Evolutionary conservation across 2,329 filamentous ascomycete genomes (phyloP).

Genomic region (Colletotrichum phormii): DNA sequence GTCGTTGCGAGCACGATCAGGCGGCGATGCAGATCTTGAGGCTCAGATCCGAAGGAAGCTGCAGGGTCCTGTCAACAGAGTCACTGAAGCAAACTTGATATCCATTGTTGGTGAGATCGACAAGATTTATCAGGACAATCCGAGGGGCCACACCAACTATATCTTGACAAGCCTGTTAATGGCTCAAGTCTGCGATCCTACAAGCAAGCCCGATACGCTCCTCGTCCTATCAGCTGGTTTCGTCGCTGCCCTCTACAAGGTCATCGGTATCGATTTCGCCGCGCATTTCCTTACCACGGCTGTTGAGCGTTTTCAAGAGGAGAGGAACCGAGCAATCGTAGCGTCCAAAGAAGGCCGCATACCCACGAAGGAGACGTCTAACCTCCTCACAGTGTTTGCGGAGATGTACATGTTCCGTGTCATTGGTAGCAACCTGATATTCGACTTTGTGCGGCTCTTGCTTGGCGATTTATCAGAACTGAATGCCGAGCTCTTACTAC

Average conservation of each 20-base stretch:
- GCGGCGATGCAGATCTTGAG: conserved; percentile 74
- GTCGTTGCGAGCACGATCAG: conserved; percentile 75
- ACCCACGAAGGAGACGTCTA: conserved; percentile 72
- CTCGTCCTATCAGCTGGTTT: conserved; percentile 93
- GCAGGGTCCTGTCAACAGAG: conserved; percentile 90
- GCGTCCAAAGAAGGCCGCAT: conserved; percentile 45
- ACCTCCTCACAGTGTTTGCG: conserved; percentile 84
- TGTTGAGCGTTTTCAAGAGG: conserved; percentile 78
- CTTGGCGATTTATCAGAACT: conserved; percentile 81
- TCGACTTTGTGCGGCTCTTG: conserved; percentile 88
- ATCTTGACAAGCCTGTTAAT: conserved; percentile 82
- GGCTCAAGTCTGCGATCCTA: conserved; percentile 82
- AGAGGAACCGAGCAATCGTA: conserved; percentile 63
- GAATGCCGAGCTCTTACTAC: conserved; percentile 89
- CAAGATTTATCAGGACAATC: conserved; percentile 83
- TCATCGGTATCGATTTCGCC: conserved; percentile 89
- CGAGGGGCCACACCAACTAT: conserved; percentile 89
- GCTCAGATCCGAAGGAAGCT: conserved; percentile 80
- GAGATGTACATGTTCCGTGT: conserved; percentile 95
- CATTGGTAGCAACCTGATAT: conserved; percentile 83
- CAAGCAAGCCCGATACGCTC: conserved; percentile 86
- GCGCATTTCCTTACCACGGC: conserved; percentile 85
- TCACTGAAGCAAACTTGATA: conserved; percentile 90
- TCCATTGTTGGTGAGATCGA: conserved; percentile 87
- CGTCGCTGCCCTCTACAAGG: conserved; percentile 86